Evolutionary conservation across 2,329 filamentous ascomycete species (phyloP), one percentile per base, ranked within the genome.

Genomic region (Laburnicola sp.): DNA sequence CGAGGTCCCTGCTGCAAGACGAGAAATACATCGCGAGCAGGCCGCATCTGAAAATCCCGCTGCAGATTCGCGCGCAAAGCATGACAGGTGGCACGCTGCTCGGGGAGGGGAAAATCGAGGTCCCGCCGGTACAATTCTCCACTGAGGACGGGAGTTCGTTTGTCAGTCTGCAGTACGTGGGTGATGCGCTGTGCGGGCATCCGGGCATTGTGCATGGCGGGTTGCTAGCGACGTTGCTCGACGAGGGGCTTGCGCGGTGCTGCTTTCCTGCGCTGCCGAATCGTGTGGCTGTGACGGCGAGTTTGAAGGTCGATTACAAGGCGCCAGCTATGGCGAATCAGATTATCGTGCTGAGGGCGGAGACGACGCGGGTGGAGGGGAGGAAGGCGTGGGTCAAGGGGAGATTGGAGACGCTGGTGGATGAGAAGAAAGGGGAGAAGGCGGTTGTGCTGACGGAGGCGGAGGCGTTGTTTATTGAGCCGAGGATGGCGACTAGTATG

Each of bases 371-470:
- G 76, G 88, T 93, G 1, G 91, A 97, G 69, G 93, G 94, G 1
- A 82, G 94, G 56, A 97, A 97, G 78, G 93, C 91, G 9, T 97
- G 91, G 91, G 91, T 97, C 1, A 87, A 89, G 75, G 94, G 91
- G 1, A 83, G 84, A 61, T 86, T 97, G 63, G 91, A 96, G 80
- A 86, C 89, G 48, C 74, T 97, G 54, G 73, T 91, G 46, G 88
- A 86, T 25, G 87, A 91, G 72, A 87, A 85, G 0, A 84, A 84
- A 58, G 89, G 59, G 51, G 75, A 80, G 25, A 77, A 76, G 60
- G 78, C 84, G 30, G 83, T 80, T 11, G 80, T 92, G 41, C 72
- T 97, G 52, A 91, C 88, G 6, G 89, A 95, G 74, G 93, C 90
- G 0, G 87, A 88, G 68, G 91, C 87, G 2, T 75, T 99, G 60